Evolutionary conservation across 208 protist species (phyloP), one percentile per base, ranked within the genome.

Genomic region (Spironucleus salmonicida): DNA sequence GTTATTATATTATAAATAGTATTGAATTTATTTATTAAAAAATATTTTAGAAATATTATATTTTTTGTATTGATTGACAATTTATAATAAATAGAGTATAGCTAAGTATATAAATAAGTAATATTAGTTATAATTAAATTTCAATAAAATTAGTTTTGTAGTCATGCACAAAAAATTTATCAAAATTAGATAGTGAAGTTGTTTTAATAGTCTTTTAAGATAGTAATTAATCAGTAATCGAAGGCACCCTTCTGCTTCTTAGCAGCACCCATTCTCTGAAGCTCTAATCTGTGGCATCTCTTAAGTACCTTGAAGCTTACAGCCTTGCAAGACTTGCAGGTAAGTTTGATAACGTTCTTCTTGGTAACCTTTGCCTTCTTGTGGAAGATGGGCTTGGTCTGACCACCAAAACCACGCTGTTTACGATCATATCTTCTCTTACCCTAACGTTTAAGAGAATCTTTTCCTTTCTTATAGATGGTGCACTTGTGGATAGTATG

Each of bases 361-460:
- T 79, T 79, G 9, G 77, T 79, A 29, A 38, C 67, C 69, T 79
- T 79, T 38, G 77, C 90, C 91, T 99, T 99, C 89, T 99, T 98
- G 86, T 97, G 91, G 89, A 99, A 99, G 80, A 99, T 91, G 59
- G 95, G 96, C 92, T 99, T 99, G 82, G 94, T 99, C 91, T 99
- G 96, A 87, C 96, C 97, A 92, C 97, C 96, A 85, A 96, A 99
- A 87, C 97, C 96, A 59, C 85, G 87, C 92, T 99, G 95, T 86
- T 99, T 99, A 75, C 92, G 87, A 85, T 98, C 94, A 88, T 99
- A 99, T 89, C 95, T 93, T 78, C 94, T 88, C 89, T 98, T 97
- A 88, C 94, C 96, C 84, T 98, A 92, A 38, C 92, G 94, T 76
- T 89, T 95, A 62, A 97, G 82, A 69, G 90, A 92, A 77, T 92